Base-by-base conservation (phyloP, 108 stramenopile genomes). In the Pseudonitzschia multistriata region DNA sequence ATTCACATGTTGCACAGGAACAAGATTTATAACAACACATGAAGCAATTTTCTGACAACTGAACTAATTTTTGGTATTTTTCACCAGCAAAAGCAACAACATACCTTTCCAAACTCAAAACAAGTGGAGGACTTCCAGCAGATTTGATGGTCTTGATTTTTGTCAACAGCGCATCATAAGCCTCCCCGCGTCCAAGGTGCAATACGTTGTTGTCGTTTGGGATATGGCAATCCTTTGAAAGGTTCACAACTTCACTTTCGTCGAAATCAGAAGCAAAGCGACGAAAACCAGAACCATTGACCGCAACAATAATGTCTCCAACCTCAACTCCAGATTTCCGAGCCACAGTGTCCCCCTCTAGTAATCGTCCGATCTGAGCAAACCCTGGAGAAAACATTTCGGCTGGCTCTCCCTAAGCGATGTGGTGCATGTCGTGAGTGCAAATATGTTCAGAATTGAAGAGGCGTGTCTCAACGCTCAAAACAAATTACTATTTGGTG, bases 321-420 rank as follows among this genome's bases (percentile, higher is more conserved):
- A 86, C 82, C 33, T 78, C 66, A 35, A 90, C 88, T 45, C 86
- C 91, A 50, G 66, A 68, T 56, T 80, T 79, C n/a, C 65, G 35
- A 14, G 88, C 91, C 0, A 92, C 70, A n/a, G 85, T 86, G 17
- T 84, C 81, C 27, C 83, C 82, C 33, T 74, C 73, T 3, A 89
- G 39, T 45, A 92, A 57, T 0, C 70, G 62, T 0, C 81, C 86
- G 14, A 92, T 76, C 19, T 80, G 68, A 25, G 88, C 88, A 69
- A 80, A 92, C 28, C 85, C 82, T 8, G 91, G 91, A 11, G 74
- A 29, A 64, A 88, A 89, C 88, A 92, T 92, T 61, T 91, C 89
- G 50, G 71, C 73, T 29, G 87, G 76, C 22, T 84, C 68, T 2
- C 83, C 85, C 74, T 83, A 35, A 62, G 36, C 61, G n/a, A 27